These are phyloP conservation scores for Stagonosporopsis tanaceti DNA, from an alignment of 2,329 filamentous ascomycete genomes.

Conservation along the genomic window DNA sequence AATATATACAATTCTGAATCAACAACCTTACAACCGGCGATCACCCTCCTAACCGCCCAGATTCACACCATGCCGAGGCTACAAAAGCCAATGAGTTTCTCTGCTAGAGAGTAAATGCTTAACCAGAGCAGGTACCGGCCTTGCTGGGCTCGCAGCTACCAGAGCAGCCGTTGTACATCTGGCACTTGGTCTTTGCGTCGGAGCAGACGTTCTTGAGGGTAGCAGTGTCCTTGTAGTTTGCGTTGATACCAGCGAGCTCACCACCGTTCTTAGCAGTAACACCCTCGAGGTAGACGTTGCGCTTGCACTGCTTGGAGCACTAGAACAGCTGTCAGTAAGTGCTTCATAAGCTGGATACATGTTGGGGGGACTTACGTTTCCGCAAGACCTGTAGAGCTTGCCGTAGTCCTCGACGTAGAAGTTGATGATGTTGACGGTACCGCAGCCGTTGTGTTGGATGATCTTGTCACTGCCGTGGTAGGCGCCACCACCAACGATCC, in stretches of 20 bases:
- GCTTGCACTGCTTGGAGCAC: slow-evolving; percentile 54
- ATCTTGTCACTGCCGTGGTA: slow-evolving; percentile 50
- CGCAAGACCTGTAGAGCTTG: slow-evolving; percentile 57
- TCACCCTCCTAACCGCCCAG: neutral
- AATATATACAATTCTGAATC: neutral
- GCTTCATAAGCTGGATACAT: neutral
- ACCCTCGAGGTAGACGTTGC: slow-evolving; percentile 55
- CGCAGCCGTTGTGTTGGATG: slow-evolving; percentile 52
- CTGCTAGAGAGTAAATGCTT: neutral
- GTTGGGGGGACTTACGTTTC: slow-evolving; percentile 35
- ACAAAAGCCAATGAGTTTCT: neutral
- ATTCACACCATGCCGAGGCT: neutral
- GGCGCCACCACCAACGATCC: slow-evolving; percentile 53
- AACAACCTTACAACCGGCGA: neutral
- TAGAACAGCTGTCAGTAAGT: neutral
- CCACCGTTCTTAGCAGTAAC: slow-evolving; percentile 52
- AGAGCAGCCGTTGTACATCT: slow-evolving; percentile 41
- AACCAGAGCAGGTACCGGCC: slow-evolving; percentile 36
- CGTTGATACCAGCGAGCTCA: slow-evolving; percentile 57
- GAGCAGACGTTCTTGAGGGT: slow-evolving; percentile 44
- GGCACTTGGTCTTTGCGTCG: slow-evolving; percentile 32
- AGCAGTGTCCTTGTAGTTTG: slow-evolving; percentile 59
- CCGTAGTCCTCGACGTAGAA: slow-evolving; percentile 46
- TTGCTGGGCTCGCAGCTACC: slow-evolving; percentile 39
- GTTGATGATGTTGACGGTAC: slow-evolving; percentile 48